phyloP scores from a whole-genome alignment of 2,329 filamentous ascomycete genomes.

The Remersonia thermophila region DNA sequence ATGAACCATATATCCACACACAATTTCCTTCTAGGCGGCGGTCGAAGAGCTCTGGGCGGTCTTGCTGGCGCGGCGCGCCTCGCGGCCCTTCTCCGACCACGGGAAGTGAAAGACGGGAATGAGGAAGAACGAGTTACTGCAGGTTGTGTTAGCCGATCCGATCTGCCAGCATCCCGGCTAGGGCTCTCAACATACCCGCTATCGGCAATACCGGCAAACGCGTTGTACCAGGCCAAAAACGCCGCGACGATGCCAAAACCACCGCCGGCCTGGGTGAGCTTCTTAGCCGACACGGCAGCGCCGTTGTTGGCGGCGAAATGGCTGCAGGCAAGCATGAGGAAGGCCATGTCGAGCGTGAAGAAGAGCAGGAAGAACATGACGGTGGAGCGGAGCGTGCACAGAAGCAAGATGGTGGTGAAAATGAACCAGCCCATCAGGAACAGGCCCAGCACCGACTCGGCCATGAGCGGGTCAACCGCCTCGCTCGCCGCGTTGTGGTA shows the following conservation, averaged over 20 bases:
- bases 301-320: conserved; percentile 46
- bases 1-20: not conserved
- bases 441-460: conserved; percentile 54
- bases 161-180: not conserved
- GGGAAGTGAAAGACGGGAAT: conserved; percentile 90
- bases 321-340: conserved; percentile 57
- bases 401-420: conserved; percentile 62
- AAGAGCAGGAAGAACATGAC: conserved; percentile 69
- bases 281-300: conserved; percentile 29
- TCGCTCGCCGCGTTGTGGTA: conserved; percentile 24
- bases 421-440: conserved; percentile 76
- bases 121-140: conserved; percentile 77
- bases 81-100: conserved; percentile 70
- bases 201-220: conserved; percentile 70
- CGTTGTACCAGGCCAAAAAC: conserved; percentile 80
- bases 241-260: conserved; percentile 70
- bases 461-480: conserved; percentile 29
- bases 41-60: no score
- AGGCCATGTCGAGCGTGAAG: conserved; percentile 63
- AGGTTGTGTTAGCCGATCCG: conserved; percentile 22
- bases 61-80: conserved; percentile 22
- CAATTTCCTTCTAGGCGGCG: conserved; percentile 3
- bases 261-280: conserved; percentile 58
- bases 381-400: conserved; percentile 66
- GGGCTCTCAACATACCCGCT: conserved; percentile 37